These are phyloP conservation scores for Crithidia bombi DNA, from an alignment of 208 protist genomes.

Conservation along the genomic window DNA sequence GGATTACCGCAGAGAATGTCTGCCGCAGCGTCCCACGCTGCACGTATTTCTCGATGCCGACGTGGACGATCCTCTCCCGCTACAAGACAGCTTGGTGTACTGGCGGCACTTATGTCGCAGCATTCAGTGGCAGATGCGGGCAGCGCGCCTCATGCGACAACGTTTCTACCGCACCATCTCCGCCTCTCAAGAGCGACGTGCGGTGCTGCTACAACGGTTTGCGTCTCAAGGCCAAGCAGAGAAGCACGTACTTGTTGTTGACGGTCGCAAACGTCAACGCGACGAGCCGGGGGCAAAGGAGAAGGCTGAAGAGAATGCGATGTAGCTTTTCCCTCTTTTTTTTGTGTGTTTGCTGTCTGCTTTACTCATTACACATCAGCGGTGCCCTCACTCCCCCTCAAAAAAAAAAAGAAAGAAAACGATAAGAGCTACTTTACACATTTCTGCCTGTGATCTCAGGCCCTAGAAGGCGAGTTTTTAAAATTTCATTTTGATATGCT, in stretches of 20 bases:
- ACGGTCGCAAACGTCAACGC: constrained; percentile 12
- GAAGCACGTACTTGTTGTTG: not conserved
- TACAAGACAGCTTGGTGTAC: constrained; percentile 54
- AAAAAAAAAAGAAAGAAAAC: not conserved
- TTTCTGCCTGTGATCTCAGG: too few species aligned
- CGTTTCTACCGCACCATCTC: constrained; percentile 57
- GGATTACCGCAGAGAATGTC: constrained; percentile 68
- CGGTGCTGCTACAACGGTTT: constrained; percentile 6
- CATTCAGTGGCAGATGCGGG: constrained; percentile 65
- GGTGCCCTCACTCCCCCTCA: too few species aligned
- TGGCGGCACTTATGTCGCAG: constrained; percentile 74
- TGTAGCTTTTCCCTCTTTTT: constrained; percentile 11
- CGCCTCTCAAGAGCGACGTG: constrained; percentile 13
- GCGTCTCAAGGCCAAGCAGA: not conserved
- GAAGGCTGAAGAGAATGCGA: not conserved
- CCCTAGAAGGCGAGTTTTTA: too few species aligned
- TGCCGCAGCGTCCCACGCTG: constrained; percentile 65
- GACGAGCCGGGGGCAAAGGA: not conserved
- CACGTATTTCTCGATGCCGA: constrained; percentile 77
- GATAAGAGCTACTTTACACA: too few species aligned
- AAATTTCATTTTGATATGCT: too few species aligned
- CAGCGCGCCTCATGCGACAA: constrained; percentile 52
- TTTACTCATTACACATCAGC: too few species aligned
- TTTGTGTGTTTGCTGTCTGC: not conserved
- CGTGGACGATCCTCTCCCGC: constrained; percentile 59